A percentile compares a stretch with the other conserved stretches of the same genome.
Evolutionary conservation across 352 stramenopile species (phyloP).

Genomic region (Phytophthora litchii): DNA sequence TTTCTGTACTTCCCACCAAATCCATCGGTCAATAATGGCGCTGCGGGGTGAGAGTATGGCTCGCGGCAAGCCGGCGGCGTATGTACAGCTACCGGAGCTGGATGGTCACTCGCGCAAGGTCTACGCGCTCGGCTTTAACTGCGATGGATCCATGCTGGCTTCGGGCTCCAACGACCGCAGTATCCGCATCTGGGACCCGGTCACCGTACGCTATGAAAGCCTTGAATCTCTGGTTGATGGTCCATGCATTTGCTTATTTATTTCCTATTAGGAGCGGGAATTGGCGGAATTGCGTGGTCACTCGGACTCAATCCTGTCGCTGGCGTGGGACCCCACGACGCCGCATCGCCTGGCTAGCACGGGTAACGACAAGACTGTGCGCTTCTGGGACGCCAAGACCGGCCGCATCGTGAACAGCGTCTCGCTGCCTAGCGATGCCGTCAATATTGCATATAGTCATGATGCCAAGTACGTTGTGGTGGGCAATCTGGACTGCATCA

Average conservation of each 20-base stretch:
- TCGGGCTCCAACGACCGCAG: conserved; percentile 82
- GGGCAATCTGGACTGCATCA: conserved; percentile 76
- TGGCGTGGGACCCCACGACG: conserved; percentile 78
- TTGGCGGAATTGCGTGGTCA: conserved; percentile 71
- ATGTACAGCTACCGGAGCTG: conserved; percentile 73
- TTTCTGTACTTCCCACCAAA: conserved; percentile 9
- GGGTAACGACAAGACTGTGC: conserved; percentile 81
- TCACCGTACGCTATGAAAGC: conserved; percentile 39
- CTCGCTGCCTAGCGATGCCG: conserved; percentile 69
- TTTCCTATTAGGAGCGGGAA: conserved; percentile 47
- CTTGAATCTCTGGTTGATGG: not conserved
- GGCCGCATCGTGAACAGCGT: conserved; percentile 81
- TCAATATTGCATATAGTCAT: conserved; percentile 83
- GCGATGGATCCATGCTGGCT: conserved; percentile 67
- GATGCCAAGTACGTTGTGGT: conserved; percentile 86
- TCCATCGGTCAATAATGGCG: conserved; percentile 17
- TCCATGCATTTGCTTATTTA: conserved; percentile 1
- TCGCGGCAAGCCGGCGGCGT: conserved; percentile 28
- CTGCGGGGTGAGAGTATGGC: conserved; percentile 19
- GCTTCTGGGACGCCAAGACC: conserved; percentile 84
- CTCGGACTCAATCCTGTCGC: conserved; percentile 71
- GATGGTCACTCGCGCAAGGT: conserved; percentile 81
- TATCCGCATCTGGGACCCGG: conserved; percentile 78
- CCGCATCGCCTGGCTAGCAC: conserved; percentile 71
- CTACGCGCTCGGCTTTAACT: conserved; percentile 85